Conservation (phyloP, 176 grass and related monocot genomes). For the Eremochloa ophiuroides region DNA sequence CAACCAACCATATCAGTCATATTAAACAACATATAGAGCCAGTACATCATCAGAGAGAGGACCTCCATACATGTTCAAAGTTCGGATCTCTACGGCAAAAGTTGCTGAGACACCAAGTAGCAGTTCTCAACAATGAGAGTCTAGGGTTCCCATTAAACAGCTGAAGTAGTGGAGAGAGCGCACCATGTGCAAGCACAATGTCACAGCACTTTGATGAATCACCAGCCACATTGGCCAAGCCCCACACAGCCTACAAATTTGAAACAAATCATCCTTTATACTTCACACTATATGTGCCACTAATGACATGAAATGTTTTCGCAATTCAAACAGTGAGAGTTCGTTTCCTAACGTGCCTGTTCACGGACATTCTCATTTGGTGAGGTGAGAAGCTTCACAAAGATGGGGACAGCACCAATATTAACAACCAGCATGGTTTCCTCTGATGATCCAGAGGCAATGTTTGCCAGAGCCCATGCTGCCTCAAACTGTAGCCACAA, state of each 20-base stretch:
- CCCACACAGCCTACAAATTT: constrained; percentile 57
- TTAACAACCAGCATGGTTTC: constrained; percentile 51
- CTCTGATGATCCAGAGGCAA: constrained; percentile 48
- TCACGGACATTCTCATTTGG: constrained; percentile 47
- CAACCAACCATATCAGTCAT: not conserved
- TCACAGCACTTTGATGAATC: constrained; percentile 42
- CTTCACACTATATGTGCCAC: not conserved
- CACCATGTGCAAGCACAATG: constrained; percentile 40
- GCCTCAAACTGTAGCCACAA: constrained; percentile 55
- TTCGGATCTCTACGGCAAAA: constrained; percentile 40
- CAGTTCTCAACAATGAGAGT: constrained; percentile 54
- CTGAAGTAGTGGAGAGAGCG: constrained; percentile 36
- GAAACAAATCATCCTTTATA: constrained; percentile 3
- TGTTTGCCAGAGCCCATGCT: constrained; percentile 62
- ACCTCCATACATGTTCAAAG: constrained; percentile 50
- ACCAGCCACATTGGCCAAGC: constrained; percentile 56
- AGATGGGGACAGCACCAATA: constrained; percentile 40
- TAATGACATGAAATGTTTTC: not conserved
- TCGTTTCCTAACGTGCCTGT: constrained; percentile 39
- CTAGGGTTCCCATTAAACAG: constrained; percentile 43
- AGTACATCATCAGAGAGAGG: constrained; percentile 8
- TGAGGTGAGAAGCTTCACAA: constrained; percentile 58
- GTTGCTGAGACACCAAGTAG: constrained; percentile 54
- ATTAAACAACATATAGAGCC: not conserved
- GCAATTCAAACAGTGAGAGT: not conserved